Conservation (phyloP, 2,329 filamentous ascomycete species). For the Aspergillus sp. region DNA sequence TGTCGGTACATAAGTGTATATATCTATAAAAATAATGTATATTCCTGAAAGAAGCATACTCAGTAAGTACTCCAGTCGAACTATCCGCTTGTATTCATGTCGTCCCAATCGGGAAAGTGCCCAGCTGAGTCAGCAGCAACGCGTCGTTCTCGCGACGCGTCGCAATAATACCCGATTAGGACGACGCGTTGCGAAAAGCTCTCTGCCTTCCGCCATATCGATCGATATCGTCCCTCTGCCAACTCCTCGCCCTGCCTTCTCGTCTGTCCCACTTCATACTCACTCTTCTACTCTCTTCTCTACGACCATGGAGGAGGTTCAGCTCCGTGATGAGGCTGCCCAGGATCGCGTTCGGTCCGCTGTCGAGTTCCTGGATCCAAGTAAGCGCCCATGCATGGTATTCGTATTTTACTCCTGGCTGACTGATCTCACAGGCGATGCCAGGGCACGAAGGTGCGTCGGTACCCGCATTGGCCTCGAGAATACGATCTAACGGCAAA, state of each 20-base stretch:
- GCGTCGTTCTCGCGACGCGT: conserved; percentile 16
- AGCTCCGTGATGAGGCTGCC: conserved; percentile 75
- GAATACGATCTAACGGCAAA: conserved; percentile 17
- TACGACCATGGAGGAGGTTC: conserved; percentile 56
- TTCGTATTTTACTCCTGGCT: conserved; percentile 6
- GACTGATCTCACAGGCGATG: conserved; percentile 41
- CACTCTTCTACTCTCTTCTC: conserved; percentile 8
- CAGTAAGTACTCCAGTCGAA: not conserved
- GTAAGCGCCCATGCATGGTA: conserved; percentile 50
- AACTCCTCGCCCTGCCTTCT: conserved; percentile 8
- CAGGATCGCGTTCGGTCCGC: conserved; percentile 76
- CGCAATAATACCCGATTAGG: conserved; percentile 27
- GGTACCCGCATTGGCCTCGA: not conserved
- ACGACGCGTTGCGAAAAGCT: conserved; percentile 16
- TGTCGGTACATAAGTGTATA: too few species aligned
- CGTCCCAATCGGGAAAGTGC: too few species aligned
- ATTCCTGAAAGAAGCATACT: too few species aligned
- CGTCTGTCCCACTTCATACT: conserved; percentile 2
- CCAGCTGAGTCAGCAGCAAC: conserved; percentile 14
- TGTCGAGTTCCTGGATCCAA: conserved; percentile 88
- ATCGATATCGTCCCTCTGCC: conserved; percentile 2
- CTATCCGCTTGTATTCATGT: not conserved
- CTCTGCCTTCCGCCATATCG: conserved; percentile 15
- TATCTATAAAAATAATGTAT: too few species aligned
- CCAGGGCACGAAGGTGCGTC: conserved; percentile 44